Conservation (phyloP, 108 stramenopile genomes). For the Cyclostephanos invisitatus region DNA sequence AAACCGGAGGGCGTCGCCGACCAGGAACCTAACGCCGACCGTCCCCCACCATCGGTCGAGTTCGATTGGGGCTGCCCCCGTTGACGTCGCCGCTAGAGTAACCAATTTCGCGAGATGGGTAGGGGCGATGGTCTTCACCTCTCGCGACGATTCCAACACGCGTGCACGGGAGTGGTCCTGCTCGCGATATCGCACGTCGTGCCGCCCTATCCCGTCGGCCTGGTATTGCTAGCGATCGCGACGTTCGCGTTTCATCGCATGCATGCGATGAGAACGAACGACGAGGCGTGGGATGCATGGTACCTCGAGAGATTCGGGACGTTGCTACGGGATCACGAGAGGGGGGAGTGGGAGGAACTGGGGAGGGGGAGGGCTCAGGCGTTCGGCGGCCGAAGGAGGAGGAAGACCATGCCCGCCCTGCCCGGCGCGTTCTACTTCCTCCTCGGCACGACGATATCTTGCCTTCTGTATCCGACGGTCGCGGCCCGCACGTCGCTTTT, state of each 20-base stretch:
- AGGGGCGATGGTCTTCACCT: slow-evolving; percentile 14
- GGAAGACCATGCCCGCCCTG: slow-evolving; percentile 21
- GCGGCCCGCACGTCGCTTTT: slow-evolving; percentile 39
- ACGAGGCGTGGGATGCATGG: slow-evolving; percentile 34
- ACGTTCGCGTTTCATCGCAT: slow-evolving; percentile 20
- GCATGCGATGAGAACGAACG: slow-evolving; percentile 22
- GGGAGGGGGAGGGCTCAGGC: neutral
- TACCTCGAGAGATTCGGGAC: slow-evolving; percentile 39
- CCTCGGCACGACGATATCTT: slow-evolving; percentile 22
- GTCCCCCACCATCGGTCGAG: no score
- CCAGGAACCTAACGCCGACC: no score
- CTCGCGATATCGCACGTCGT: slow-evolving; percentile 37
- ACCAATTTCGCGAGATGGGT: neutral
- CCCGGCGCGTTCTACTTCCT: slow-evolving; percentile 55
- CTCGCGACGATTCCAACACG: slow-evolving; percentile 42
- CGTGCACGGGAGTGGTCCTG: slow-evolving; percentile 32
- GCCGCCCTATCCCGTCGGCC: slow-evolving; percentile 43
- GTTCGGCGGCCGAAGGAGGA: slow-evolving; percentile 10
- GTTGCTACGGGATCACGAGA: slow-evolving; percentile 37
- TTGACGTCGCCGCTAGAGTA: neutral
- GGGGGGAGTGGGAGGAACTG: slow-evolving; percentile 33
- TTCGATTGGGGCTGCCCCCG: no score
- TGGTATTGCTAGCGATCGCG: slow-evolving; percentile 21
- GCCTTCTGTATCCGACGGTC: slow-evolving; percentile 14
- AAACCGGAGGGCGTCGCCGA: no score